A percentile compares a stretch with the other conserved stretches of the same genome.
These are phyloP conservation scores for Coprinellus aureogranulatus DNA, from an alignment of 768 basidiomycete species.

Conservation along the genomic window DNA sequence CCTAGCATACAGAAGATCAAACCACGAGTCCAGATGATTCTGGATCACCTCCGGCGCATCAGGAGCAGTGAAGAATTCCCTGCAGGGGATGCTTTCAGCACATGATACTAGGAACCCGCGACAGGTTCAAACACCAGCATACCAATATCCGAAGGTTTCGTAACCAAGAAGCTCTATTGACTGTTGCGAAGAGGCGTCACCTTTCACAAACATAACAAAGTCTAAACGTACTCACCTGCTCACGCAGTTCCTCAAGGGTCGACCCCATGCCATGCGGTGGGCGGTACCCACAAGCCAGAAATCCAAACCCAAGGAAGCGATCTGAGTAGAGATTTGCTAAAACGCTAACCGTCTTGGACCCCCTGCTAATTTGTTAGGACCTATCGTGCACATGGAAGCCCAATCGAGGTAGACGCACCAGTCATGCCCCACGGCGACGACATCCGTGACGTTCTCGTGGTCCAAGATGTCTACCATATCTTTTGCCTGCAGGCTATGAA, in stretches of 20 bases:
- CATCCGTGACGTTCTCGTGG: slow-evolving; percentile 27
- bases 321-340: slow-evolving; percentile 36
- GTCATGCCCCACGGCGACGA: slow-evolving; percentile 43
- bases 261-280: slow-evolving; percentile 23
- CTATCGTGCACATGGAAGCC: neutral
- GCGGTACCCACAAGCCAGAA: slow-evolving; percentile 35
- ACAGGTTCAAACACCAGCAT: neutral
- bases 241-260: slow-evolving; percentile 18
- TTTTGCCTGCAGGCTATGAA: slow-evolving; percentile 28
- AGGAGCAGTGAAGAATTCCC: slow-evolving; percentile 34
- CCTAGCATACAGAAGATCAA: slow-evolving; percentile 25
- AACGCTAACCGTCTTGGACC: slow-evolving; percentile 27
- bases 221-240: no score
- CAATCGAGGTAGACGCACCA: slow-evolving; percentile 31
- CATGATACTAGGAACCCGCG: no score
- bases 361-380: slow-evolving; percentile 30
- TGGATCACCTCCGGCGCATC: slow-evolving; percentile 33
- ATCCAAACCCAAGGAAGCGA: slow-evolving; percentile 40
- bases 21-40: slow-evolving; percentile 43
- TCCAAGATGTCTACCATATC: slow-evolving; percentile 45
- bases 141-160: slow-evolving; percentile 31
- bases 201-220: no score
- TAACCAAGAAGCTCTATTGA: no score
- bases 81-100: slow-evolving; percentile 9
- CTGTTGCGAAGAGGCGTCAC: no score